These are phyloP conservation scores for Clarkia xantiana DNA, from an alignment of 345 rosid species.

Conservation along the genomic window DNA sequence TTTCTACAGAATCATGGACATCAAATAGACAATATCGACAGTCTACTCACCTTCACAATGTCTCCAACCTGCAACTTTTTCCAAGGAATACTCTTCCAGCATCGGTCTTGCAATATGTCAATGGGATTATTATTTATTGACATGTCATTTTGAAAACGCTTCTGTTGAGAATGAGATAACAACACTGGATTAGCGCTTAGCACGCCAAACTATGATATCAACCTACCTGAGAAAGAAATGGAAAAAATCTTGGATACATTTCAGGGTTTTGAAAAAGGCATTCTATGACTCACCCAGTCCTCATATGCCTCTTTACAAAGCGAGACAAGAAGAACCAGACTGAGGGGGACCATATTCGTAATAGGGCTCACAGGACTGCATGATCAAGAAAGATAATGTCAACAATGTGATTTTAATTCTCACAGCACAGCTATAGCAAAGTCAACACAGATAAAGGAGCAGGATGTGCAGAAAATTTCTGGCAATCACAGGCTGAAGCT, in stretches of 20 bases:
- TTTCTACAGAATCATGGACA: neutral
- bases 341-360: constrained; percentile 83
- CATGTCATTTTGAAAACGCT: constrained; percentile 95
- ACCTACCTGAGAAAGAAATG: neutral
- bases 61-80: constrained; percentile 98
- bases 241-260: constrained; percentile 1
- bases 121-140: constrained; percentile 60
- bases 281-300: constrained; percentile 64
- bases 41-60: constrained; percentile 60
- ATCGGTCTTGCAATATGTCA: constrained; percentile 77
- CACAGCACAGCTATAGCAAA: too few relatives aligned
- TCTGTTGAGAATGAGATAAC: constrained; percentile 37
- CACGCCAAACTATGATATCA: neutral
- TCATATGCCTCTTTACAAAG: constrained; percentile 97
- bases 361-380: constrained; percentile 97
- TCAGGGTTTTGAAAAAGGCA: constrained; percentile 7
- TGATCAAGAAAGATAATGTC: constrained; percentile 9
- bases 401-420: too few relatives aligned
- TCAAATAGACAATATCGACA: constrained; percentile 4
- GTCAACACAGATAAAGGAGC: too few relatives aligned
- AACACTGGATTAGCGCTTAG: constrained; percentile 6
- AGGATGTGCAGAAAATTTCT: too few relatives aligned
- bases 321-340: constrained; percentile 92
- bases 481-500: too few relatives aligned
- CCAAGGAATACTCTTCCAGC: constrained; percentile 75